Conservation (phyloP, 306 rosid genomes). For the Malus sieversii region DNA sequence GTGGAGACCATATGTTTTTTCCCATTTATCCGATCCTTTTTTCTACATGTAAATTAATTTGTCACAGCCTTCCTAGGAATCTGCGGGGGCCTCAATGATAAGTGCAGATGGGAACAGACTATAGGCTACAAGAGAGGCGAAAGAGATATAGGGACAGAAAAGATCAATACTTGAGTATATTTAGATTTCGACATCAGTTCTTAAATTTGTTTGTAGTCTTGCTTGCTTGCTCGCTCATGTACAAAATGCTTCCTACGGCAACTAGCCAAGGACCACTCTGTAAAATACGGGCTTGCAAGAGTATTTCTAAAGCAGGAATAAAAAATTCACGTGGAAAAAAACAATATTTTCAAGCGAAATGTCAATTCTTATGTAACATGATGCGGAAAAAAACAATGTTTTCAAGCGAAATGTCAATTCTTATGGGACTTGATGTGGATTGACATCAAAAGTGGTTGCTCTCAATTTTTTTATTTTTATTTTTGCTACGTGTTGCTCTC, state of each 20-base stretch:
- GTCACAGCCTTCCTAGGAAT: conserved; percentile 2
- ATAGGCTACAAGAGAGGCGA: too few species aligned
- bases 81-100: neutral
- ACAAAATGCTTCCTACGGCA: neutral
- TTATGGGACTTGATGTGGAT: too few species aligned
- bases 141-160: conserved; percentile 14
- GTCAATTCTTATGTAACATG: too few species aligned
- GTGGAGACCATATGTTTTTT: neutral
- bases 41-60: neutral
- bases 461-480: too few species aligned
- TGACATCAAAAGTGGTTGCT: too few species aligned
- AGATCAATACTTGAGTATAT: neutral
- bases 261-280: conserved; percentile 3
- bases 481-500: too few species aligned
- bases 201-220: neutral
- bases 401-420: too few species aligned
- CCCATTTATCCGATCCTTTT: neutral
- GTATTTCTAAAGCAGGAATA: too few species aligned
- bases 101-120: conserved; percentile 7
- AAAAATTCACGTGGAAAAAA: too few species aligned
- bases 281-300: neutral
- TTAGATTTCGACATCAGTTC: conserved; percentile 22
- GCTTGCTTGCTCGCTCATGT: neutral
- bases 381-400: too few species aligned
- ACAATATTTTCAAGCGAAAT: too few species aligned